Evolutionary conservation across 1,139 yeast genomes (phyloP).

Genomic region (Dujonia santamariae): DNA sequence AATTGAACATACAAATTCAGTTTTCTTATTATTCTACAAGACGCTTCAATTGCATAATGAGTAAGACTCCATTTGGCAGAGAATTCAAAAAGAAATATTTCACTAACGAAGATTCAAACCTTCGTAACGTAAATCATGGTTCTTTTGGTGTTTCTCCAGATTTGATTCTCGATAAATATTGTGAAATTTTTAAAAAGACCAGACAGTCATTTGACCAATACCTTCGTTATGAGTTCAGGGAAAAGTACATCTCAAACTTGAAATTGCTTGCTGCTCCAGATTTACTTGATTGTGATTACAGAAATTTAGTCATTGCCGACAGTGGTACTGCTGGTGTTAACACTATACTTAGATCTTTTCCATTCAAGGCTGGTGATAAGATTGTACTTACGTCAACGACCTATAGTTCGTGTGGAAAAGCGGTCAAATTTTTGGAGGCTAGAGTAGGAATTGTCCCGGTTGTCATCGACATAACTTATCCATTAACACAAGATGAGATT

Average conservation of each 20-base stretch:
- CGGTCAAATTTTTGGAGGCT: conserved; percentile 44
- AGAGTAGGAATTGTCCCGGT: conserved; percentile 41
- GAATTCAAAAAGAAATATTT: conserved; percentile 47
- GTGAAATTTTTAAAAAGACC: conserved; percentile 23
- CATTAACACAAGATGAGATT: conserved; percentile 46
- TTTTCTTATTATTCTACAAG: no score
- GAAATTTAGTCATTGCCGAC: conserved; percentile 46
- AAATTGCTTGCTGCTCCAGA: conserved; percentile 26
- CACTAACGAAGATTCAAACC: conserved; percentile 29
- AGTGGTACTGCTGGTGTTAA: conserved; percentile 67
- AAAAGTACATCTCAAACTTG: conserved; percentile 26
- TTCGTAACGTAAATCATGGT: conserved; percentile 50
- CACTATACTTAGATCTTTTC: conserved; percentile 53
- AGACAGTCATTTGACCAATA: conserved; percentile 41
- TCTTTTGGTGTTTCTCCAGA: conserved; percentile 51
- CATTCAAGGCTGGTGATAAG: conserved; percentile 52
- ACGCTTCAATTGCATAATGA: no score
- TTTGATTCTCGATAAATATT: conserved; percentile 27
- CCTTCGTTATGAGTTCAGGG: conserved; percentile 19
- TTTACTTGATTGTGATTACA: conserved; percentile 41
- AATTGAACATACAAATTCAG: no score
- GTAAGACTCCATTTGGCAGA: conserved; percentile 54
- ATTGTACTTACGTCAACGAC: conserved; percentile 50
- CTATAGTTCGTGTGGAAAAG: conserved; percentile 56
- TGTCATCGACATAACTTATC: conserved; percentile 46